Evolutionary conservation across 192 early-diverging fungal species (phyloP).

Genomic region (Rhizophagus clarus): DNA sequence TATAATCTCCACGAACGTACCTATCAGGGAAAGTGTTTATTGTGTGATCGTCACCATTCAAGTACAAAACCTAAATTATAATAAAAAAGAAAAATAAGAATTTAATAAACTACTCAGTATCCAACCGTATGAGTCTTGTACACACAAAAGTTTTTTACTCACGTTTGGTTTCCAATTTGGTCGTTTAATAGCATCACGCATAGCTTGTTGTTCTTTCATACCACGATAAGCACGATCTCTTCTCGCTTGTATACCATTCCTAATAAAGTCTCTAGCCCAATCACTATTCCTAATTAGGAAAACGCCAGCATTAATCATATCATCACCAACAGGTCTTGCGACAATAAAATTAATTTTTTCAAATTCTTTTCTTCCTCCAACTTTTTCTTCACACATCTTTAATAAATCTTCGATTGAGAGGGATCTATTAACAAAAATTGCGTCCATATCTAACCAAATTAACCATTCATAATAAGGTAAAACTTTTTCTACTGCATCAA

Average conservation of each 20-base stretch:
- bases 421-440: constrained; percentile 49
- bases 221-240: constrained; percentile 40
- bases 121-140: too few species aligned
- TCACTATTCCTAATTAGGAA: constrained; percentile 60
- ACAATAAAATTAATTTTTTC: constrained; percentile 52
- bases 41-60: background rate
- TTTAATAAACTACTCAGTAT: too few species aligned
- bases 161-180: constrained; percentile 39
- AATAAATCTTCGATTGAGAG: constrained; percentile 46
- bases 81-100: background rate
- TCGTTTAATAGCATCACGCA: constrained; percentile 54
- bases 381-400: constrained; percentile 34
- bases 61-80: background rate
- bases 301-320: constrained; percentile 62
- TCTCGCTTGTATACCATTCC: constrained; percentile 40
- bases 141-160: too few species aligned
- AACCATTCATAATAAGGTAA: constrained; percentile 65
- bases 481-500: constrained; percentile 56
- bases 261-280: constrained; percentile 50
- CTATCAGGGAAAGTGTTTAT: background rate
- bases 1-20: background rate
- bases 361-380: constrained; percentile 35
- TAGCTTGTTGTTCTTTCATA: constrained; percentile 58
- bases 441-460: constrained; percentile 68
- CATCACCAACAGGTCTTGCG: constrained; percentile 46